Evolutionary conservation across 2,329 filamentous ascomycete species (phyloP).

Genomic region (Arthrobotrys sinensis): DNA sequence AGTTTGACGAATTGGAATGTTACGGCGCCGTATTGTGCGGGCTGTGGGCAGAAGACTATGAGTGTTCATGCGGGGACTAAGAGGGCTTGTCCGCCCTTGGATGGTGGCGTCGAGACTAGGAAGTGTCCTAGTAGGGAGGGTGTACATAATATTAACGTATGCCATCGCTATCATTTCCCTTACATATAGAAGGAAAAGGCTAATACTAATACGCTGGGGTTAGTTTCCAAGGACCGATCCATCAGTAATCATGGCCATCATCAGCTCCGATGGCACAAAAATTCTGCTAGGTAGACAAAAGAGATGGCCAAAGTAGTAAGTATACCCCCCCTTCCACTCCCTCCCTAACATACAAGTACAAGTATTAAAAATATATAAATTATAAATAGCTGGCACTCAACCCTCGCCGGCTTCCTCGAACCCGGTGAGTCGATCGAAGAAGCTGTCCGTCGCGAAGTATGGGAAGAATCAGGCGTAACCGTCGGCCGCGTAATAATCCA

Average conservation of each 20-base stretch:
- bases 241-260: conserved; percentile 93
- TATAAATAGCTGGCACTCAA: conserved; percentile 82
- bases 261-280: conserved; percentile 82
- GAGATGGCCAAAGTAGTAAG: conserved; percentile 76
- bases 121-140: conserved; percentile 86
- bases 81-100: conserved; percentile 81
- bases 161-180: too few species aligned
- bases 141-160: conserved; percentile 78
- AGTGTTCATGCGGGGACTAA: conserved; percentile 85
- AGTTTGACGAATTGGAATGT: conserved; percentile 94
- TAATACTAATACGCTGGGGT: conserved; percentile 69
- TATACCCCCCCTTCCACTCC: background rate
- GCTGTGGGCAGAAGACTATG: conserved; percentile 86
- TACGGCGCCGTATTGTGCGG: conserved; percentile 87
- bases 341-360: background rate
- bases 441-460: conserved; percentile 85
- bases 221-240: conserved; percentile 93
- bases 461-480: conserved; percentile 85
- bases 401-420: conserved; percentile 85
- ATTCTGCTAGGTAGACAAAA: conserved; percentile 88
- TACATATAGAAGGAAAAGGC: too few species aligned
- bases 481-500: conserved; percentile 85
- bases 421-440: conserved; percentile 89
- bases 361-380: background rate
- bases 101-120: conserved; percentile 74